Conservation (phyloP, 2,329 filamentous ascomycete genomes). For the Raffaelea deltoideospora region DNA sequence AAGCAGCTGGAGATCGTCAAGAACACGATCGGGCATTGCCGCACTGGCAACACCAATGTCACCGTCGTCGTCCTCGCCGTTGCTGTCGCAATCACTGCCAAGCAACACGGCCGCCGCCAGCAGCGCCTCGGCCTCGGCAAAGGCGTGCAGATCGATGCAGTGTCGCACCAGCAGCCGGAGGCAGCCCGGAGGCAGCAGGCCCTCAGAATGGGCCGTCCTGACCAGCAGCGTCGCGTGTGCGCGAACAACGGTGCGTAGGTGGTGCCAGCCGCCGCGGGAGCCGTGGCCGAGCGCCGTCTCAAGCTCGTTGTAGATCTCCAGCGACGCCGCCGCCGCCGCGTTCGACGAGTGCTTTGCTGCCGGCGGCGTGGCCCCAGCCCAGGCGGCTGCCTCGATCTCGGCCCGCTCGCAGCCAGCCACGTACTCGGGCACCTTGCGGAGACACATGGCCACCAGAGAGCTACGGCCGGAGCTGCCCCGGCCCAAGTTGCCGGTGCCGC, state of each 20-base stretch:
- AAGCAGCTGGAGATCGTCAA: slow-evolving; percentile 5
- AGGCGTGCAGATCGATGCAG: slow-evolving; percentile 20
- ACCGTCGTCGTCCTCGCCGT: not conserved
- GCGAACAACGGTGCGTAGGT: slow-evolving; percentile 27
- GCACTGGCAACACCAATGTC: too few relatives aligned
- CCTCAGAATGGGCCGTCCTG: slow-evolving; percentile 23
- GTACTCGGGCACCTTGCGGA: slow-evolving; percentile 31
- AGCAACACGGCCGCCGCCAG: too few relatives aligned
- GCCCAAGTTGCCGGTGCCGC: not conserved
- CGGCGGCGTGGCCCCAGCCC: slow-evolving; percentile 19
- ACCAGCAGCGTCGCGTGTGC: slow-evolving; percentile 30
- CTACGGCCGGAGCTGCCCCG: slow-evolving; percentile 14
- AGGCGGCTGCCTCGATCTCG: slow-evolving; percentile 22
- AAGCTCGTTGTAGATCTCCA: slow-evolving; percentile 32
- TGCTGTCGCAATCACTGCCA: slow-evolving; percentile 15
- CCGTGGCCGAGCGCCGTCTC: slow-evolving; percentile 25
- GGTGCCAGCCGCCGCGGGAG: slow-evolving; percentile 27
- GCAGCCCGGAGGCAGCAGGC: slow-evolving; percentile 25
- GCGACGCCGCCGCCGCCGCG: slow-evolving; percentile 22
- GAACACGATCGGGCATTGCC: too few relatives aligned
- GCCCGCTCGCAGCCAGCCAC: slow-evolving; percentile 28
- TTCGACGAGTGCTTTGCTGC: slow-evolving; percentile 19
- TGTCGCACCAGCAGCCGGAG: slow-evolving; percentile 24
- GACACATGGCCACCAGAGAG: slow-evolving; percentile 32
- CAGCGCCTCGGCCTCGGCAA: slow-evolving; percentile 25